Percentiles rank a stretch among this genome's conserved stretches.
Evolutionary conservation across 2,329 filamentous ascomycete species (phyloP).

Genomic region (Fulvia fulva): DNA sequence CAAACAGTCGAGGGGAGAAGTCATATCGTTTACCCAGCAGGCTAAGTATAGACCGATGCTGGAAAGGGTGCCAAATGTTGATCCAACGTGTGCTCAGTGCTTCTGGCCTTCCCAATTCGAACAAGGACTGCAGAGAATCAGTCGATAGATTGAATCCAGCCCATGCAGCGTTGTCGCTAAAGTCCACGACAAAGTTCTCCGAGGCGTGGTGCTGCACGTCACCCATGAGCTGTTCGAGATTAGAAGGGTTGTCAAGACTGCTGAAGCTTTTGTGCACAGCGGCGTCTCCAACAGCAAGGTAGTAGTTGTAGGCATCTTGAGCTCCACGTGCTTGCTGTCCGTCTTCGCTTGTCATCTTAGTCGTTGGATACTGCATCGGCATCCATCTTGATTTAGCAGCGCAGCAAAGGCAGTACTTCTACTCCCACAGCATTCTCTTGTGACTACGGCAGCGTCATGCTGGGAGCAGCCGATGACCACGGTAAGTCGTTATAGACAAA

Average conservation of each 20-base stretch:
- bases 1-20: conserved; percentile 63
- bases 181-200: conserved; percentile 63
- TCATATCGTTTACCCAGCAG: conserved; percentile 60
- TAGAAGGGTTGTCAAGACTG: conserved; percentile 51
- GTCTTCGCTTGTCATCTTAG: conserved; percentile 6
- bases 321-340: conserved; percentile 1
- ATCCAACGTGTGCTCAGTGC: conserved; percentile 65
- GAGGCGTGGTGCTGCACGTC: conserved; percentile 42
- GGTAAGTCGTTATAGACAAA: neutral
- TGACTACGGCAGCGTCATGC: neutral
- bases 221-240: conserved; percentile 45
- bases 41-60: conserved; percentile 54
- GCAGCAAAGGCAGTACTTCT: neutral
- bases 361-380: neutral
- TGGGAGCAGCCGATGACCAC: neutral
- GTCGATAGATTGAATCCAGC: conserved; percentile 54
- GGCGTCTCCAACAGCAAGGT: conserved; percentile 14
- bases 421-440: neutral
- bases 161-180: conserved; percentile 53
- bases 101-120: conserved; percentile 42
- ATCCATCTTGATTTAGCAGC: neutral
- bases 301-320: conserved; percentile 18
- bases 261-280: conserved; percentile 37
- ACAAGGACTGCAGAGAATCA: conserved; percentile 41
- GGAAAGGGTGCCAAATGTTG: conserved; percentile 67